Conservation (phyloP, 2,329 filamentous ascomycete species). For the Calonectria pseudoturangicola region DNA sequence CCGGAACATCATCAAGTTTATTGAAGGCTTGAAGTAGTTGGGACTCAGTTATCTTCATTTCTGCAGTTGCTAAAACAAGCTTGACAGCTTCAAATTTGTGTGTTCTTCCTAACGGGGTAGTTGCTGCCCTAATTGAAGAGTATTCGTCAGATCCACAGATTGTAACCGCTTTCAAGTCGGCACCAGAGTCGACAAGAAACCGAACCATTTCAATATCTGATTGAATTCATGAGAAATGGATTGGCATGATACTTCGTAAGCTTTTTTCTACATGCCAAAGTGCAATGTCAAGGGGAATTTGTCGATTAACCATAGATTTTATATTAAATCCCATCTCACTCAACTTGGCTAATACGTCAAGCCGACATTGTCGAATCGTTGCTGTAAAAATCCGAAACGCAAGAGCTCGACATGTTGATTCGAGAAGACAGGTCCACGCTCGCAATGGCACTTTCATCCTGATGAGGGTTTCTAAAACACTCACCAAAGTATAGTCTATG, state of each 20-base stretch:
- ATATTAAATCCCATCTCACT: constrained; percentile 6
- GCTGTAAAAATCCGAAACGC: not conserved
- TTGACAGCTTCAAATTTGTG: not conserved
- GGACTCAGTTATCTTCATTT: too few species aligned
- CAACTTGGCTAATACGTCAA: too few species aligned
- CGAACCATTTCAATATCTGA: not conserved
- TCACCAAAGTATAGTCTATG: too few species aligned
- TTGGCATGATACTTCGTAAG: not conserved
- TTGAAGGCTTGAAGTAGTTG: not conserved
- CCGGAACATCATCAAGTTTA: not conserved
- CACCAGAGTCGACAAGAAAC: not conserved
- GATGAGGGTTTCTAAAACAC: not conserved
- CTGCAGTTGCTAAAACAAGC: too few species aligned
- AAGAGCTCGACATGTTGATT: not conserved
- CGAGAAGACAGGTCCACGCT: not conserved
- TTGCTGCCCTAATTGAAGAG: not conserved
- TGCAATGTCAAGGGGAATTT: not conserved
- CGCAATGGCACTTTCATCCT: not conserved
- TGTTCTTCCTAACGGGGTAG: too few species aligned
- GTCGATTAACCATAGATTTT: not conserved
- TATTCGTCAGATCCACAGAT: too few species aligned
- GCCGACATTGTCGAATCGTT: too few species aligned
- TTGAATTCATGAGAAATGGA: constrained; percentile 2
- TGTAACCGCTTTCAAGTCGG: not conserved
- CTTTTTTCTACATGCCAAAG: too few species aligned